These are phyloP conservation scores for Fraxinus albicans DNA, from an alignment of 305 asterid genomes.

Conservation along the genomic window DNA sequence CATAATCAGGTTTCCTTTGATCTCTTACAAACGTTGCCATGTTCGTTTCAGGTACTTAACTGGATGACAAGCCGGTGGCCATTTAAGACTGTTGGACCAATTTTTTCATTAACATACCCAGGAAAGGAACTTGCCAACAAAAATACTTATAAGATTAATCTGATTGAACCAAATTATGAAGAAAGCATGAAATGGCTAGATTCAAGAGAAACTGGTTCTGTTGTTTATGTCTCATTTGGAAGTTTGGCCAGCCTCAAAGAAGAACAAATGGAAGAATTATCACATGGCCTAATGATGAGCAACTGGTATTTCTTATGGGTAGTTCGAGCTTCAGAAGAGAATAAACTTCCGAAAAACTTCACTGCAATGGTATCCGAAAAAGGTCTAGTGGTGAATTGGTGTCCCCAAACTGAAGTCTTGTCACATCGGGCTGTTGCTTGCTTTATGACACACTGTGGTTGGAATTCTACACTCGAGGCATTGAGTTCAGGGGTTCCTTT, in stretches of 20 bases:
- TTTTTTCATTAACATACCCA: slow-evolving; percentile 20
- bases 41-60: slow-evolving; percentile 18
- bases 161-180: slow-evolving; percentile 32
- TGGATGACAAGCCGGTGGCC: slow-evolving; percentile 18
- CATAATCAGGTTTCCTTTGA: background rate
- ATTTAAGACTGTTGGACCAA: slow-evolving; percentile 37
- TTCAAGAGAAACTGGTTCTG: slow-evolving; percentile 30
- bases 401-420: slow-evolving; percentile 50
- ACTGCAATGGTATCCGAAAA: slow-evolving; percentile 16
- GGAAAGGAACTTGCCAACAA: slow-evolving; percentile 15
- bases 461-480: slow-evolving; percentile 55
- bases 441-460: slow-evolving; percentile 61
- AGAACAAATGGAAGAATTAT: slow-evolving; percentile 52
- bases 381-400: slow-evolving; percentile 52
- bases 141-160: slow-evolving; percentile 28
- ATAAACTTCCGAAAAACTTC: slow-evolving; percentile 43
- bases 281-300: slow-evolving; percentile 38
- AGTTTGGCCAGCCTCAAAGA: slow-evolving; percentile 34
- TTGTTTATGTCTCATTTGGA: slow-evolving; percentile 59
- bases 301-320: slow-evolving; percentile 56
- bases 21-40: background rate
- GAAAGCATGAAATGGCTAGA: slow-evolving; percentile 49
- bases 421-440: slow-evolving; percentile 44
- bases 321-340: slow-evolving; percentile 42
- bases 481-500: slow-evolving; percentile 52